phyloP scores from a whole-genome alignment of 352 stramenopile species.

The Phytophthora brassicae region DNA sequence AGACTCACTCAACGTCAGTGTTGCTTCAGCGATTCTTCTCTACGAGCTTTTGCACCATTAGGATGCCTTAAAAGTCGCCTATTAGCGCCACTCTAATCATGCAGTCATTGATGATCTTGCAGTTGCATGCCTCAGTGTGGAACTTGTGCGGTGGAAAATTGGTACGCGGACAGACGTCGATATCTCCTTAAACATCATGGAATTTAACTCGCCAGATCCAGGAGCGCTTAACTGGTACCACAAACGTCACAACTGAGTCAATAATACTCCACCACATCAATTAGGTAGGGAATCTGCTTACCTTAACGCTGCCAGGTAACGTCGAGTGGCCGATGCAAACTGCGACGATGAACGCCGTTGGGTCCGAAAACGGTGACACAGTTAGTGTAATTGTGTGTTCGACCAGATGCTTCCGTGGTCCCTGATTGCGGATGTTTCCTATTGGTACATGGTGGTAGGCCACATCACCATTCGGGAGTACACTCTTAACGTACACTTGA shows the following conservation, averaged over 20 bases:
- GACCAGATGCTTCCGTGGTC: conserved; percentile 20
- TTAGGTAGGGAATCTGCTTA: conserved; percentile 9
- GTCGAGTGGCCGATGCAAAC: conserved; percentile 41
- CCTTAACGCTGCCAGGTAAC: conserved; percentile 31
- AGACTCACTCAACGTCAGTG: conserved; percentile 83
- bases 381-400: conserved; percentile 43
- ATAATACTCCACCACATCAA: conserved; percentile 6
- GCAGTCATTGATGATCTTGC: conserved; percentile 10
- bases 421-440: conserved; percentile 17
- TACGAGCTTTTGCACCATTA: conserved; percentile 81
- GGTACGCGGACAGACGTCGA: conserved; percentile 30
- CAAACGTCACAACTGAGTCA: conserved; percentile 7
- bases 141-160: conserved; percentile 53
- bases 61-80: background rate
- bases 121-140: conserved; percentile 26
- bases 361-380: conserved; percentile 58
- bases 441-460: conserved; percentile 40
- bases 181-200: conserved; percentile 40
- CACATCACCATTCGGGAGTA: conserved; percentile 44
- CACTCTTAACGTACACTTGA: conserved; percentile 48
- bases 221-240: conserved; percentile 5
- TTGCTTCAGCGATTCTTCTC: conserved; percentile 73
- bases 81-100: background rate
- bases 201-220: conserved; percentile 4
- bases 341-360: conserved; percentile 40